These are phyloP conservation scores for Nannochloropsis gaditana DNA, from an alignment of 108 stramenopile species.

Conservation along the genomic window DNA sequence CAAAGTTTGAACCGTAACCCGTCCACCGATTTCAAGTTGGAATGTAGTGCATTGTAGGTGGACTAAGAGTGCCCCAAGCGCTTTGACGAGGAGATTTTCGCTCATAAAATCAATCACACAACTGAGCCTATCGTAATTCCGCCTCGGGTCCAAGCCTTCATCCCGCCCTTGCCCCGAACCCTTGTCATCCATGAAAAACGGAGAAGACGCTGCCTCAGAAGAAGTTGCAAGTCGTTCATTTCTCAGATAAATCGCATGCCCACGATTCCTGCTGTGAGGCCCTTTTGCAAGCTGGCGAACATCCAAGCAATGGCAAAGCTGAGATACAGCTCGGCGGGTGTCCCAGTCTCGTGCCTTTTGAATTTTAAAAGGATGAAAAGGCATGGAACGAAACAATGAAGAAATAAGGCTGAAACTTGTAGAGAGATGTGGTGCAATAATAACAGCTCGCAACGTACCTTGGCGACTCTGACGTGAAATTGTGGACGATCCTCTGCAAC, in stretches of 20 bases:
- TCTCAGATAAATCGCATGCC: too few species aligned
- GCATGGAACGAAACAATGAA: not conserved
- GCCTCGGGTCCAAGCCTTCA: not conserved
- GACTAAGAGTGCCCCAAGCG: conserved; percentile 27
- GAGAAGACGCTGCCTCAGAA: too few species aligned
- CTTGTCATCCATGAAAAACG: not conserved
- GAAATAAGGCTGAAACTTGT: not conserved
- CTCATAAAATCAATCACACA: conserved; percentile 38
- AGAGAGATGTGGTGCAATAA: too few species aligned
- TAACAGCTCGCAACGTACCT: not conserved
- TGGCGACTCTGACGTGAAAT: not conserved
- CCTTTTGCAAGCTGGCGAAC: not conserved
- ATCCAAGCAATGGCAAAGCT: not conserved
- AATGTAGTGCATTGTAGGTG: conserved; percentile 33
- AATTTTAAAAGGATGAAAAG: not conserved
- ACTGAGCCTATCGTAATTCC: conserved; percentile 26
- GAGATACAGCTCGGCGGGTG: not conserved
- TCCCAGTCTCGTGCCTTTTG: not conserved
- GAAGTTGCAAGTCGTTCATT: too few species aligned
- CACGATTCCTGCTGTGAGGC: too few species aligned
- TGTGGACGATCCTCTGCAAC: not conserved
- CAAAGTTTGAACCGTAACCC: conserved; percentile 11
- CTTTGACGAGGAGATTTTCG: conserved; percentile 27
- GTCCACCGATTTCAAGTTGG: conserved; percentile 24
- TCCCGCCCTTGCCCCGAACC: not conserved